Evolutionary conservation across 768 basidiomycete genomes (phyloP).

Genomic region (Leucocoprinus birnbaumii): DNA sequence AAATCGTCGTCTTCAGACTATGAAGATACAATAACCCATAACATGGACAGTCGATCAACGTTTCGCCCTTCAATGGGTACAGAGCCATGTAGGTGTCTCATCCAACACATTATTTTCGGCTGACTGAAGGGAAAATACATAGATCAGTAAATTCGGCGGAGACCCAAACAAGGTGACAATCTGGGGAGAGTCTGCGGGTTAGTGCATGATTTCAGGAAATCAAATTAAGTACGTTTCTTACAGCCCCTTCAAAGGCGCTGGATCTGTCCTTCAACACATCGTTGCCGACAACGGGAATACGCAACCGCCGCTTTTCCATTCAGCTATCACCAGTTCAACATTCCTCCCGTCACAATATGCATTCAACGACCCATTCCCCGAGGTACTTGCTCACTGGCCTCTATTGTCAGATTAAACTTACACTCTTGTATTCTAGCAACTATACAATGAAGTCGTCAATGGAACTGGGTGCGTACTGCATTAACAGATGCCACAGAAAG

Average conservation of each 20-base stretch:
- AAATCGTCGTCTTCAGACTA: neutral
- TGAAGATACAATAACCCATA: neutral
- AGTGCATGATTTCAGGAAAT: neutral
- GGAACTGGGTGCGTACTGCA: neutral
- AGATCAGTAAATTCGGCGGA: constrained; percentile 41
- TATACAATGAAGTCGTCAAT: neutral
- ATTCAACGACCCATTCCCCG: constrained; percentile 38
- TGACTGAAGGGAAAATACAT: neutral
- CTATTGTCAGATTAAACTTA: no score
- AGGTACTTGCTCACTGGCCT: constrained; percentile 18
- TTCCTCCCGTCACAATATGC: constrained; percentile 44
- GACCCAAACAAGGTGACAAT: constrained; percentile 39
- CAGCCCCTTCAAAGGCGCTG: constrained; percentile 29
- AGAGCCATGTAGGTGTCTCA: constrained; percentile 28
- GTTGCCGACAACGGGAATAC: constrained; percentile 45
- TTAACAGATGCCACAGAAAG: neutral
- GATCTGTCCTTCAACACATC: constrained; percentile 48
- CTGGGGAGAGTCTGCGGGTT: constrained; percentile 37
- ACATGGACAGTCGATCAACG: constrained; percentile 38
- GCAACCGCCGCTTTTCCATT: constrained; percentile 38
- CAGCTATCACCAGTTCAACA: constrained; percentile 42
- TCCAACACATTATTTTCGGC: neutral
- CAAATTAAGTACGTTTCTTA: neutral
- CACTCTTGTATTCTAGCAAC: neutral
- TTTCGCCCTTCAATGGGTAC: constrained; percentile 42